A percentile compares a stretch with the other conserved stretches of the same genome.
phyloP scores from a whole-genome alignment of 2,329 filamentous ascomycete genomes.

The Lachnellula hyalina region DNA sequence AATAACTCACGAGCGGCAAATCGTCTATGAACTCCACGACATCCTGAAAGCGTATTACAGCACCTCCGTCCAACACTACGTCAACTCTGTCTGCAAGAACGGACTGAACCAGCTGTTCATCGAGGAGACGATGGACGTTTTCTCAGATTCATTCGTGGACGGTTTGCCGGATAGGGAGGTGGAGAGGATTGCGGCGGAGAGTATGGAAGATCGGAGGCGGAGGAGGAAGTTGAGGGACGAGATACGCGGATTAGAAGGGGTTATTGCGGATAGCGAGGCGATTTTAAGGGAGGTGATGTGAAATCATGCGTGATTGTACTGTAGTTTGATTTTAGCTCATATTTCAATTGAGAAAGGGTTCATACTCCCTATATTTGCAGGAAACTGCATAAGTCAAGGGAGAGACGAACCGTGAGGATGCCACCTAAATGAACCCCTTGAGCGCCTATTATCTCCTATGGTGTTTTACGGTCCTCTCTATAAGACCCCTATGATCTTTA shows the following conservation, averaged over 20 bases:
- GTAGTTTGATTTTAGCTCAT: too few relatives aligned
- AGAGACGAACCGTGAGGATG: too few relatives aligned
- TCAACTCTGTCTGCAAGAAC: neutral
- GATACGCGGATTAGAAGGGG: neutral
- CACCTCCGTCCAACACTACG: neutral
- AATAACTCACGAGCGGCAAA: neutral
- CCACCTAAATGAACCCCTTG: too few relatives aligned
- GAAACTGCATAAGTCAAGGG: too few relatives aligned
- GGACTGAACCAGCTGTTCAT: neutral
- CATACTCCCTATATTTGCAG: too few relatives aligned
- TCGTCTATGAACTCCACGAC: slow-evolving; percentile 5
- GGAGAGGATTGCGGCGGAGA: neutral
- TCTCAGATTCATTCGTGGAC: slow-evolving; percentile 1
- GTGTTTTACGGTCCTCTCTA: too few relatives aligned
- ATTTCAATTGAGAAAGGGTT: too few relatives aligned
- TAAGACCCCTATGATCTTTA: too few relatives aligned
- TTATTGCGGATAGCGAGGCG: neutral
- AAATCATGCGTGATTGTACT: too few relatives aligned
- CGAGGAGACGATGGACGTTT: neutral
- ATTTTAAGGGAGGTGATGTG: neutral
- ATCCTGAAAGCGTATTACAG: slow-evolving; percentile 16
- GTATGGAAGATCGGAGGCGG: neutral
- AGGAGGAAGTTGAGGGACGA: slow-evolving; percentile 1
- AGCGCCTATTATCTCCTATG: too few relatives aligned
- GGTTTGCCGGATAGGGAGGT: neutral